phyloP scores from a whole-genome alignment of 2,329 filamentous ascomycete species.

The Ophiostoma perfectum region DNA sequence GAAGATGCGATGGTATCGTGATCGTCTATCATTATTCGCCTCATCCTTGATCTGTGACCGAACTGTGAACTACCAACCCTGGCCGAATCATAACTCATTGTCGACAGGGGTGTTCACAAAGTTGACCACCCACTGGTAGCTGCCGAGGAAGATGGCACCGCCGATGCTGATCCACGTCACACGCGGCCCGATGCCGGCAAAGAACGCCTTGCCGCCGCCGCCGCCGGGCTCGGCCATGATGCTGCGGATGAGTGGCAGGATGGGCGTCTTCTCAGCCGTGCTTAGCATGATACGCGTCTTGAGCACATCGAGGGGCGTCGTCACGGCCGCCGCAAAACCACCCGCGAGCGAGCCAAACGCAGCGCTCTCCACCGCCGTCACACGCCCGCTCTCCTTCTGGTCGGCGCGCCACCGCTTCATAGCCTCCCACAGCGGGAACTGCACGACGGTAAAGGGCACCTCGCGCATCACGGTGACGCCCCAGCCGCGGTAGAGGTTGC shows the following conservation, averaged over 20 bases:
- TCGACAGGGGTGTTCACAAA: constrained; percentile 39
- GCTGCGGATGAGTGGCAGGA: constrained; percentile 53
- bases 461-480: constrained; percentile 89
- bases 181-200: constrained; percentile 71
- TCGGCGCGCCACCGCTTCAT: constrained; percentile 66
- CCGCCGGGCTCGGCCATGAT: constrained; percentile 62
- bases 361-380: constrained; percentile 73
- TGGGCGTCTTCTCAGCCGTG: constrained; percentile 59
- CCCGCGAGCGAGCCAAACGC: constrained; percentile 79
- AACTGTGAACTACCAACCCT: neutral
- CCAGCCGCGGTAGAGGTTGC: constrained; percentile 87
- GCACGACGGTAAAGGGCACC: constrained; percentile 94
- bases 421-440: constrained; percentile 94
- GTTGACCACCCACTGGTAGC: constrained; percentile 86
- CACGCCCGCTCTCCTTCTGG: constrained; percentile 33
- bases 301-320: constrained; percentile 89
- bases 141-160: constrained; percentile 89
- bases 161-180: constrained; percentile 94
- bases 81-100: neutral
- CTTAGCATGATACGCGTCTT: constrained; percentile 97
- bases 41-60: no score
- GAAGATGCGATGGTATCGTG: no score
- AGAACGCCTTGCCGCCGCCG: constrained; percentile 62
- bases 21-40: no score
- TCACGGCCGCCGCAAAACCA: constrained; percentile 77